A percentile compares a stretch with the other conserved stretches of the same genome.
Conservation (phyloP, 352 stramenopile genomes). For the Hyaloperonospora brassicae region DNA sequence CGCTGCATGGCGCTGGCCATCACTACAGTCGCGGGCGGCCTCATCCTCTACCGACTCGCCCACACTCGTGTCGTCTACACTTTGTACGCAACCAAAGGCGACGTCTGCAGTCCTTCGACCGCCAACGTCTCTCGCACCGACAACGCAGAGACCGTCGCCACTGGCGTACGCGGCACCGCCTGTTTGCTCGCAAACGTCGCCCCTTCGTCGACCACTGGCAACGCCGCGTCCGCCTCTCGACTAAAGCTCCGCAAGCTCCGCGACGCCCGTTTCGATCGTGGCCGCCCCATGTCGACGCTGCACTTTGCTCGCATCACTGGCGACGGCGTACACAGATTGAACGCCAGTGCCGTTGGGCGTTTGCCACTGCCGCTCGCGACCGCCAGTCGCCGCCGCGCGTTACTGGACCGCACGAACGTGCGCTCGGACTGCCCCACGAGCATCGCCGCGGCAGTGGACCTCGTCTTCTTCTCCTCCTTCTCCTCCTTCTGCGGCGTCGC, state of each 20-base stretch:
- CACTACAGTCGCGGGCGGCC: not conserved
- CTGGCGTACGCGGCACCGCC: not conserved
- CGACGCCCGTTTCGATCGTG: slow-evolving; percentile 54
- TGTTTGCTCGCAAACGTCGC: slow-evolving; percentile 8
- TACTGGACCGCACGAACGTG: slow-evolving; percentile 23
- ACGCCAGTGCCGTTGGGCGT: slow-evolving; percentile 31
- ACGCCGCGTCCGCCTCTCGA: slow-evolving; percentile 46
- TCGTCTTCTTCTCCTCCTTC: not conserved
- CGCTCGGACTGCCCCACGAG: slow-evolving; percentile 29
- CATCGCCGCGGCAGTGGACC: slow-evolving; percentile 14
- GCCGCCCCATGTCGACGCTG: slow-evolving; percentile 68
- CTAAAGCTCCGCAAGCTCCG: slow-evolving; percentile 35
- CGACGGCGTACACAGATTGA: slow-evolving; percentile 70
- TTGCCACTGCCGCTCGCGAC: slow-evolving; percentile 9
- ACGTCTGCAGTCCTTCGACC: slow-evolving; percentile 9
- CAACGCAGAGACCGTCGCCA: slow-evolving; percentile 6
- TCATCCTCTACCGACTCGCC: slow-evolving; percentile 18
- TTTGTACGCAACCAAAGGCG: slow-evolving; percentile 20
- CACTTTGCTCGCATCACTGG: slow-evolving; percentile 72
- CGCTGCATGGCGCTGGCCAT: no score
- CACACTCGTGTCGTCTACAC: slow-evolving; percentile 6
- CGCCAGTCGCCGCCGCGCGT: slow-evolving; percentile 19
- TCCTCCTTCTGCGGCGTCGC: slow-evolving; percentile 24
- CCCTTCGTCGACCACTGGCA: slow-evolving; percentile 27
- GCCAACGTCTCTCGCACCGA: slow-evolving; percentile 13